Base-by-base conservation (phyloP, 768 basidiomycete species). In the button mushroom (Agaricus bisporus) region DNA sequence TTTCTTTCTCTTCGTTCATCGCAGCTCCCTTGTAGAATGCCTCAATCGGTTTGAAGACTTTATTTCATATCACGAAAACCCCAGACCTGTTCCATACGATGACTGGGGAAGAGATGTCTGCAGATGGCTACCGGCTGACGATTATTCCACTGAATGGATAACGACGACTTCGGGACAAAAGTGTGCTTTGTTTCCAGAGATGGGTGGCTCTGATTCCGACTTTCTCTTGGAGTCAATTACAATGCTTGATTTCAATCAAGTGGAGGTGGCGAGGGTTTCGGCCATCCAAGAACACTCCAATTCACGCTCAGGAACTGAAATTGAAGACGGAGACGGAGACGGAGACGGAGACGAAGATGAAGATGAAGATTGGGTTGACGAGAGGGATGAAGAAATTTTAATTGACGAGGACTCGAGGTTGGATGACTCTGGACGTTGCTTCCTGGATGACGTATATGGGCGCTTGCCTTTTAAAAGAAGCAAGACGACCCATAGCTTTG, bases 1-100 rank as follows among this genome's bases (percentile, higher is more conserved):
- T 7, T 73, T 63, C 56, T 61, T 70, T 2, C 63, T 75, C 47
- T 66, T 74, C 54, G 60, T 70, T n/a, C 70, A 72, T 50, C 68
- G 73, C 7, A 56, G 59, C 9, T 48, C 54, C 1, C 22, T 60
- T 17, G 18, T 54, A 5, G 38, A 56, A 2, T 52, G 61, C 26
- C 46, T 59, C 25, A 48, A 60, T 14, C 32, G 11, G 17, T 41
- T 43, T 18, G 20, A 43, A 4, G 14, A 44, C 4, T 12, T 14
- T 6, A 22, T 48, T 6, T 43, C 53, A 7, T n/a, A 36, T 22
- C 36, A 52, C 41, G 46, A 42, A 11, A 42, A 41, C 6, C 56
- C 56, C 18, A 36, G 2, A 17, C 39, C 45, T 12, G 41, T 70
- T 8, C 59, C 61, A 1, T 73, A 69, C 63, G 39, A 43, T 3